A percentile compares a stretch with the other conserved stretches of the same genome.
phyloP scores from a whole-genome alignment of 2,329 filamentous ascomycete species.

The Monilinia vaccinii-corymbosi region DNA sequence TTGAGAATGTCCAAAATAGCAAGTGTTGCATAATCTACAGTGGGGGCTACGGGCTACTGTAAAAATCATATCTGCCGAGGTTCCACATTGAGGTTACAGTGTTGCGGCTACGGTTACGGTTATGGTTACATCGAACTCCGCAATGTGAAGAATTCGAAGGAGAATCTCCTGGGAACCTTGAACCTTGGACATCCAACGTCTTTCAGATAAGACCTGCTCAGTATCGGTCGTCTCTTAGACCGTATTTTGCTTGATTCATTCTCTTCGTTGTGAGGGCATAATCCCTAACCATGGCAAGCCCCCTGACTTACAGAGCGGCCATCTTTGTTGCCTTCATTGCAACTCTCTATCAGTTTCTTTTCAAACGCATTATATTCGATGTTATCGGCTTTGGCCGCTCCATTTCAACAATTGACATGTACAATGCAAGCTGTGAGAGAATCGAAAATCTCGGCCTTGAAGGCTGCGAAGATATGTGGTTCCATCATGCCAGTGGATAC shows the following conservation, averaged over 20 bases:
- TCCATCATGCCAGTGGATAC: conserved; percentile 23
- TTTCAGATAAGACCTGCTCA: not conserved
- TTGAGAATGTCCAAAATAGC: not conserved
- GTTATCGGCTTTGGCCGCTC: conserved; percentile 27
- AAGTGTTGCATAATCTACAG: not conserved
- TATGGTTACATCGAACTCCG: too few relatives aligned
- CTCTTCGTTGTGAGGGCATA: not conserved
- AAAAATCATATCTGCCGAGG: not conserved
- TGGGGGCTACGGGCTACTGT: too few relatives aligned
- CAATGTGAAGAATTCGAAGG: not conserved
- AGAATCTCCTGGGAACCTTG: too few relatives aligned
- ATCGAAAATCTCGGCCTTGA: conserved; percentile 21
- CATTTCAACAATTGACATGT: conserved; percentile 28
- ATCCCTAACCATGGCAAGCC: conserved; percentile 1
- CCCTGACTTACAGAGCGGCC: conserved; percentile 16
- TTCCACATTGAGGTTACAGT: too few relatives aligned
- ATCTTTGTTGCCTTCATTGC: conserved; percentile 17
- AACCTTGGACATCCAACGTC: not conserved
- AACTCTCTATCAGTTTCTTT: conserved; percentile 28
- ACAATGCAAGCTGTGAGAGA: conserved; percentile 25
- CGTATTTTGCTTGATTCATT: not conserved
- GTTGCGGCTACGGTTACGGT: too few relatives aligned
- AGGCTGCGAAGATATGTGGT: conserved; percentile 28
- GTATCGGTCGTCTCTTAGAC: not conserved
- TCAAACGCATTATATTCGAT: conserved; percentile 26